Evolutionary conservation across 2,329 filamentous ascomycete genomes (phyloP), one percentile per base, ranked within the genome.

Genomic region (Clonostachys chloroleuca): DNA sequence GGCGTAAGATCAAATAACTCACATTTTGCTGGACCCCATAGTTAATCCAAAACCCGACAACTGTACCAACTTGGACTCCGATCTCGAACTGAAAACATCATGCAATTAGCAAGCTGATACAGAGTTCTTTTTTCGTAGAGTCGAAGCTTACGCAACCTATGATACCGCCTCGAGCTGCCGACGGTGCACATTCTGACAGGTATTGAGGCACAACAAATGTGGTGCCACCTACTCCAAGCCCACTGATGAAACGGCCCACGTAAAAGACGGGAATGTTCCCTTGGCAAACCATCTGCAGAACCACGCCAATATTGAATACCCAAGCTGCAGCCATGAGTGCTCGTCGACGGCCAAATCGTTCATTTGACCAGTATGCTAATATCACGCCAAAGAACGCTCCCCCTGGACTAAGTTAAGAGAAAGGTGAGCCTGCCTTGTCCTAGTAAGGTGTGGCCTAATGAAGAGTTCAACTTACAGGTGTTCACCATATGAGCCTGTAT

Each of bases 141-240:
- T 30, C 24, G 24, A 30, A 24, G 10, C 9, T 30, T 30, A 30
- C 24, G 10, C 75, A 58, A 34, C 73, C 74, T 24, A 76, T 71
- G 16, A 76, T 72, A 16, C 75, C 56, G 54, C 75, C 76, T 56
- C 78, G 69, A 40, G 68, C 74, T 18, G 68, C 69, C 1, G 77
- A 72, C 53, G 77, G 74, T 0, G 77, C 73, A 54, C 72, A 74
- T 57, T 82, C 79, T 1, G 77, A 74, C 42, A 80, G 74, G 56
- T 81, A 82, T 34, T 81, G 69, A 3, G 78, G 78, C 3, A 82
- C 73, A 20, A 70, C 68, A 62, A 77, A 74, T 14, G 68, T 69
- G 47, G 74, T 61, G 13, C 74, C 52, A 13, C 74, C 76, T 40
- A 79, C 66, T 12, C 74, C 75, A 60, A 72, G 70, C 2, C 76